A percentile compares a stretch with the other conserved stretches of the same genome.
These are phyloP conservation scores for Trichoderma erinaceum DNA, from an alignment of 495 filamentous ascomycete species.

Conservation along the genomic window DNA sequence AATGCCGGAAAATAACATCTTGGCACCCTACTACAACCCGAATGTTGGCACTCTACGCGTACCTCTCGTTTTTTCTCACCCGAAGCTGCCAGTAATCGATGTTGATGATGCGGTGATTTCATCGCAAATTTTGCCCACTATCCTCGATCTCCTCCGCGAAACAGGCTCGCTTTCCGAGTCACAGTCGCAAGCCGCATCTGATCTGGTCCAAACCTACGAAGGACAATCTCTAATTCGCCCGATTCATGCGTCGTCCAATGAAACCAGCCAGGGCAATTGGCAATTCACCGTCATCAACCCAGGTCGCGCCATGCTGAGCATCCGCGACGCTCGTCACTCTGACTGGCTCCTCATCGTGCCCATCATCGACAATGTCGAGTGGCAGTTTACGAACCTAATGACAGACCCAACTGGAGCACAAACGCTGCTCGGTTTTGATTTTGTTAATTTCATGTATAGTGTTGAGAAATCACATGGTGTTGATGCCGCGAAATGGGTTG, in stretches of 20 bases:
- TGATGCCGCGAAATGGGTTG: constrained; percentile 37
- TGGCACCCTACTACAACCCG: constrained; percentile 46
- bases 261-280: constrained; percentile 35
- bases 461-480: constrained; percentile 30
- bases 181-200: constrained; percentile 31
- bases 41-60: constrained; percentile 46
- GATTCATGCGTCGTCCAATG: constrained; percentile 23
- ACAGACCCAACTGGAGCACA: constrained; percentile 34
- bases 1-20: constrained; percentile 38
- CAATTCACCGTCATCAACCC: constrained; percentile 44
- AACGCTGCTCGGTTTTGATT: constrained; percentile 30
- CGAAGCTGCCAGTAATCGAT: constrained; percentile 37
- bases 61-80: constrained; percentile 45
- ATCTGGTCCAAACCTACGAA: constrained; percentile 39
- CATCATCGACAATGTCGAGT: constrained; percentile 34
- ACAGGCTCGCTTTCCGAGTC: constrained; percentile 36
- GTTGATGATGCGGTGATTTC: constrained; percentile 40
- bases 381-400: constrained; percentile 32
- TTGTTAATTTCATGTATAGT: constrained; percentile 25
- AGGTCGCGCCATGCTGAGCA: constrained; percentile 37
- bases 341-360: constrained; percentile 38
- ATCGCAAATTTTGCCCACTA: constrained; percentile 43
- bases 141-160: constrained; percentile 43
- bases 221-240: constrained; percentile 43
- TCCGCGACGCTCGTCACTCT: constrained; percentile 34